Base-by-base conservation (phyloP, 2,329 filamentous ascomycete genomes). In the Phaeophleospora eucalypticola region DNA sequence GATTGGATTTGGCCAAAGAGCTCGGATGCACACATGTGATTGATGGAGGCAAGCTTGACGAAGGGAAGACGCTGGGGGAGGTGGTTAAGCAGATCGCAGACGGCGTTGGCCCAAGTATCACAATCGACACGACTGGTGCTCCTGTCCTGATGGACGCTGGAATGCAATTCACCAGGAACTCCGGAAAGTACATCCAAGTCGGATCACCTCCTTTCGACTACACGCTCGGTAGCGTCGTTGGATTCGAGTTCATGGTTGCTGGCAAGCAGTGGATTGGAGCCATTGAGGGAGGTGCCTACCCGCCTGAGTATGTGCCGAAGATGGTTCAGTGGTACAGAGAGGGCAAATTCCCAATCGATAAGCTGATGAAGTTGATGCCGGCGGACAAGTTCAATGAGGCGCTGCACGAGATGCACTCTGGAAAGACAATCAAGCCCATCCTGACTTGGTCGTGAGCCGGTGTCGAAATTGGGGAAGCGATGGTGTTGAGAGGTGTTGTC, bases 101-200 rank as follows among this genome's bases (percentile, higher is more conserved):
- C 3, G 65, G 63, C 0, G 49, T 68, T 0, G 75, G 76, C 0
- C 65, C 72, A 0, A 71, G 68, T 2, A 58, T 77, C 27, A 67
- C 67, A 3, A 66, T 80, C 41, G 77, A 80, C 44, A 78, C 75
- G 0, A 78, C 73, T 1, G 77, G 73, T 0, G 68, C 68, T 0
- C 62, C 68, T 32, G 48, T 68, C 33, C 49, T 77, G 46, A 60
- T 78, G 14, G 62, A 70, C 7, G 70, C 70, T 3, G 69, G 67
- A 1, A 50, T 77, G 2, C 64, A 71, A 2, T 68, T 68, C 27
- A 68, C 74, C 4, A 61, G 71, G 10, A 68, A 69, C 21, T 68
- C 68, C 46, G 77, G 75, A 1, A 72, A 72, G 49, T 66, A 77
- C 19, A 67, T 78, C 4, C 72, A 77, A 52, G 71, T 79, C 15